phyloP scores from a whole-genome alignment of 1,284 basidiomycete species.

The Laetiporus sulphureus region DNA sequence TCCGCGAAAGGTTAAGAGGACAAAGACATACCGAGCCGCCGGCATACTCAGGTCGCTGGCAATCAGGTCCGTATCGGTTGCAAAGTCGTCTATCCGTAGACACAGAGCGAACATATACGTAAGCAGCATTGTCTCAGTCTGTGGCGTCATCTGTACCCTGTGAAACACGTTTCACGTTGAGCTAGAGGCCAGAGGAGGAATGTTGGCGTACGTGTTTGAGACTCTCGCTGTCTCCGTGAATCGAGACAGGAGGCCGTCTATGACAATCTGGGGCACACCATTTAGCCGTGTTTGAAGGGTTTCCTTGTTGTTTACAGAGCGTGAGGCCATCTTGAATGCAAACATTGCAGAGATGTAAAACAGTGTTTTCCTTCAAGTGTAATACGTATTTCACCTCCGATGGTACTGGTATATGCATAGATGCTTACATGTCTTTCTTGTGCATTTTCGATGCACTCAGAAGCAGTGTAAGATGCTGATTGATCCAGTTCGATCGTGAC shows the following conservation, averaged over 20 bases:
- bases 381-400: background rate
- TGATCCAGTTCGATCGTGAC: slow-evolving; percentile 62
- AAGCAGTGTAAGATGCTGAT: slow-evolving; percentile 43
- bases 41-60: slow-evolving; percentile 70
- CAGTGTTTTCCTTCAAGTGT: slow-evolving; percentile 54
- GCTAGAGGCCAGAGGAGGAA: background rate
- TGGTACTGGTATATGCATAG: too few relatives aligned
- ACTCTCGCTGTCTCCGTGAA: slow-evolving; percentile 73
- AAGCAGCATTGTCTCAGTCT: slow-evolving; percentile 64
- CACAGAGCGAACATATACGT: slow-evolving; percentile 78
- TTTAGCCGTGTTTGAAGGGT: slow-evolving; percentile 49
- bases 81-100: slow-evolving; percentile 72
- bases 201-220: slow-evolving; percentile 45
- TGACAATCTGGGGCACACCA: slow-evolving; percentile 53
- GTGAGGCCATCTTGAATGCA: slow-evolving; percentile 49
- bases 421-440: slow-evolving; percentile 49
- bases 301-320: slow-evolving; percentile 41
- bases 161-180: background rate
- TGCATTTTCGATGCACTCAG: slow-evolving; percentile 41
- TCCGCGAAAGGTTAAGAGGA: background rate
- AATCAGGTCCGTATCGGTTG: slow-evolving; percentile 58
- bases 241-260: slow-evolving; percentile 71
- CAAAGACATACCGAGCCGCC: slow-evolving; percentile 47
- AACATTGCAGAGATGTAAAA: slow-evolving; percentile 78
- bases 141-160: slow-evolving; percentile 65